A percentile compares a stretch with the other conserved stretches of the same genome.
Evolutionary conservation across 2,329 filamentous ascomycete species (phyloP).

Genomic region (Chaetothyriales sp.): DNA sequence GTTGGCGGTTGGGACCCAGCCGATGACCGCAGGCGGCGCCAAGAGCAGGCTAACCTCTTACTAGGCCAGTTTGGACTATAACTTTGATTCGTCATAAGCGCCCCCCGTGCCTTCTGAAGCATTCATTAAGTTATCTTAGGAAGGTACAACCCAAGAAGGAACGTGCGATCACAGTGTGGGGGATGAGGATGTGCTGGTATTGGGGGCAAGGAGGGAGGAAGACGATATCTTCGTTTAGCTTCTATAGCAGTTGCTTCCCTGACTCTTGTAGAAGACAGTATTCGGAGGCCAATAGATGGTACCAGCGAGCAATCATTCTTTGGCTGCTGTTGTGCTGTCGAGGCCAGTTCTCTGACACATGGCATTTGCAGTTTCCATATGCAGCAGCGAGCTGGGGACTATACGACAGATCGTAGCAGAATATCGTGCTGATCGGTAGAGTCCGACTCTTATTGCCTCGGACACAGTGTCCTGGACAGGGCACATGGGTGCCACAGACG

Average conservation of each 20-base stretch:
- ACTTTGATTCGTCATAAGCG: background rate
- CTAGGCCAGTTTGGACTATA: background rate
- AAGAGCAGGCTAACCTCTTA: background rate
- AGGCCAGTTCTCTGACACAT: no score
- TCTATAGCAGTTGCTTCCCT: no score
- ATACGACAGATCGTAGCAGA: background rate
- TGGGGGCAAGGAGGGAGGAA: no score
- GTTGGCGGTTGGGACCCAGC: background rate
- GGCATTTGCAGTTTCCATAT: background rate
- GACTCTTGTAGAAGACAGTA: no score
- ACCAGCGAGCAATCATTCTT: background rate
- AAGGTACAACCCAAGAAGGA: no score
- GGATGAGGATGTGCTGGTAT: no score
- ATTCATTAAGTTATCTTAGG: no score
- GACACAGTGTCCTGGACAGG: background rate
- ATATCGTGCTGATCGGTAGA: background rate
- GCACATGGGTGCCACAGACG: background rate
- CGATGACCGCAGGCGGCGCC: background rate
- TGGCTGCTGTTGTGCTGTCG: background rate
- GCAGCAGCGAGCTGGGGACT: background rate
- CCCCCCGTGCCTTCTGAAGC: background rate
- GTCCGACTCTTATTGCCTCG: no score
- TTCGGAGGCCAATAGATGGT: no score
- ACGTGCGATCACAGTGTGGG: no score
- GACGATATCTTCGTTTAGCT: no score